Conservation (phyloP, 306 rosid species). For the Fagus sylvatica region DNA sequence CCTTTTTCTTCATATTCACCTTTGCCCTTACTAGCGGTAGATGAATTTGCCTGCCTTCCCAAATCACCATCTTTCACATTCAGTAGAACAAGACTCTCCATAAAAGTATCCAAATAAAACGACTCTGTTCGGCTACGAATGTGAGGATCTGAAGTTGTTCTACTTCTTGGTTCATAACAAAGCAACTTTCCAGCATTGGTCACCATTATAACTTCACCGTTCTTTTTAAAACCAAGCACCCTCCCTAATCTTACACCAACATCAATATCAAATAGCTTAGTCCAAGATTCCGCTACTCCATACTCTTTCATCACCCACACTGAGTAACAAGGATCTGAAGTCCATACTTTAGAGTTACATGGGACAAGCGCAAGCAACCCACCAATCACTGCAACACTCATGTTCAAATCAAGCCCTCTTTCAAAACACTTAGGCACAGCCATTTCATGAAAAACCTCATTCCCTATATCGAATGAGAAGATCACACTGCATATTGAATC, state of each 20-base stretch:
- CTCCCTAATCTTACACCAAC: neutral
- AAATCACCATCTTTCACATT: neutral
- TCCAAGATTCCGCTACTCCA: neutral
- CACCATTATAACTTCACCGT: neutral
- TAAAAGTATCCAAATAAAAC: neutral
- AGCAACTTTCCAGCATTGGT: neutral
- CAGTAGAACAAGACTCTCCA: neutral
- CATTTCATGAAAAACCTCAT: neutral
- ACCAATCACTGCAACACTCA: neutral
- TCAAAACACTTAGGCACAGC: neutral
- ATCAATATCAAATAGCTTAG: neutral
- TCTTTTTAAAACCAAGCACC: neutral
- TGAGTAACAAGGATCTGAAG: neutral
- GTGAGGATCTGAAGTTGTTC: neutral
- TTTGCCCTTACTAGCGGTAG: neutral
- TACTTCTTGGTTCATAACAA: neutral
- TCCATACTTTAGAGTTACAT: neutral
- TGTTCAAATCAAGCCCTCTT: neutral
- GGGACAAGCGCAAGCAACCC: constrained; percentile 6
- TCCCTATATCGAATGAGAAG: neutral
- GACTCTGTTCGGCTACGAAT: neutral
- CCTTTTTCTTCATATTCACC: neutral
- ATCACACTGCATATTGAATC: neutral
- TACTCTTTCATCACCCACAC: constrained; percentile 7
- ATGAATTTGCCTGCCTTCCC: neutral